These are phyloP conservation scores for Annona squamosa DNA, from an alignment of 164 flowering plant genomes.

Conservation along the genomic window DNA sequence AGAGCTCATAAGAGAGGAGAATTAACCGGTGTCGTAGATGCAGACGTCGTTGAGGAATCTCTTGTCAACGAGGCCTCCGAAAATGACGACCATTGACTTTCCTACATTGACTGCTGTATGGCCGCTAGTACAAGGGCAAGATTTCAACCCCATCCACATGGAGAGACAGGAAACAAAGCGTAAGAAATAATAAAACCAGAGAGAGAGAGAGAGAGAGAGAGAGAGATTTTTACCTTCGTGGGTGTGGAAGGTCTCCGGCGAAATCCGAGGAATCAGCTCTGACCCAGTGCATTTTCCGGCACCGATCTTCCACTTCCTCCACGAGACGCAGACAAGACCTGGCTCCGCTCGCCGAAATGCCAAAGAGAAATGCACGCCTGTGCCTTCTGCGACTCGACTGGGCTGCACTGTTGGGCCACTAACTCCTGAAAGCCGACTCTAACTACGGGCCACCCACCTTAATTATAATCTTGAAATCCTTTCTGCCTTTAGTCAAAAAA, in stretches of 20 bases:
- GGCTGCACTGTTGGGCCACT: too few relatives aligned
- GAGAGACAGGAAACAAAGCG: neutral
- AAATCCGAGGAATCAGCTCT: constrained; percentile 80
- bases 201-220: neutral
- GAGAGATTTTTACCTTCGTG: constrained; percentile 53
- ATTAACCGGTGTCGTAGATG: constrained; percentile 74
- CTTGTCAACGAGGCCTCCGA: constrained; percentile 89
- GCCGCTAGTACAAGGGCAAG: constrained; percentile 46
- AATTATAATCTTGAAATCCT: too few relatives aligned
- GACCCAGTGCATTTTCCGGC: constrained; percentile 72
- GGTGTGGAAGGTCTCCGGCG: constrained; percentile 62
- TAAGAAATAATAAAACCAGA: neutral
- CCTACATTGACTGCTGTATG: constrained; percentile 83
- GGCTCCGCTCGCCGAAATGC: neutral
- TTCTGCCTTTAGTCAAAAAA: too few relatives aligned
- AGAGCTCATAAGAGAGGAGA: neutral
- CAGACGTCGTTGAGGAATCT: constrained; percentile 59
- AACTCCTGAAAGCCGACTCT: too few relatives aligned
- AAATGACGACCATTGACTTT: constrained; percentile 73
- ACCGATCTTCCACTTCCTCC: neutral
- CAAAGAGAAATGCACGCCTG: neutral
- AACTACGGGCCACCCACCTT: too few relatives aligned
- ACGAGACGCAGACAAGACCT: neutral
- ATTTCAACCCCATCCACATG: neutral
- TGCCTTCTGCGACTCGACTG: neutral